These are phyloP conservation scores for Aspergillus sp. DNA, from an alignment of 2,329 filamentous ascomycete genomes.

Conservation along the genomic window DNA sequence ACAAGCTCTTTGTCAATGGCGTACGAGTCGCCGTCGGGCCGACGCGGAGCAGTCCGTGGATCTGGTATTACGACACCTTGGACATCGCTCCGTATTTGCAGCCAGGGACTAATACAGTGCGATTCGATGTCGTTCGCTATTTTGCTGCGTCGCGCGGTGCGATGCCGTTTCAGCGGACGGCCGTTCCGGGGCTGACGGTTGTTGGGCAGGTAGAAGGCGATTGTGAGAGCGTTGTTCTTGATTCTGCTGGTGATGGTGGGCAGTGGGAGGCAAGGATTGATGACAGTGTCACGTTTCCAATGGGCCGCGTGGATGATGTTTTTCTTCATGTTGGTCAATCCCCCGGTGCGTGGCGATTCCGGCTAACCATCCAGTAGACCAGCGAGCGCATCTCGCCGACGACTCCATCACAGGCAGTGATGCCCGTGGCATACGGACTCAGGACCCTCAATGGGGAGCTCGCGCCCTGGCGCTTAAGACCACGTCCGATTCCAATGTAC, in stretches of 20 bases:
- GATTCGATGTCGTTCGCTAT: slow-evolving; percentile 33
- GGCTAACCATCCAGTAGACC: slow-evolving; percentile 20
- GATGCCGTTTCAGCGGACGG: slow-evolving; percentile 36
- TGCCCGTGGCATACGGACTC: slow-evolving; percentile 34
- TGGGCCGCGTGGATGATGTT: slow-evolving; percentile 41
- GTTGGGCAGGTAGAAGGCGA: slow-evolving; percentile 27
- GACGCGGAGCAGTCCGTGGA: slow-evolving; percentile 38
- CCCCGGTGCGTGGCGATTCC: background rate
- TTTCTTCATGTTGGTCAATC: slow-evolving; percentile 44
- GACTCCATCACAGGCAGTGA: background rate
- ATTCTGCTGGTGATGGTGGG: slow-evolving; percentile 1
- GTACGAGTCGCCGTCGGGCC: slow-evolving; percentile 43
- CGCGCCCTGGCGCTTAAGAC: slow-evolving; percentile 44
- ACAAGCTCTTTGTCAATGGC: slow-evolving; percentile 49
- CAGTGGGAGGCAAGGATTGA: slow-evolving; percentile 28
- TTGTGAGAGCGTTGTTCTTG: slow-evolving; percentile 19
- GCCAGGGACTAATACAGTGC: slow-evolving; percentile 28
- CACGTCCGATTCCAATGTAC: slow-evolving; percentile 44
- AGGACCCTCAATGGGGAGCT: slow-evolving; percentile 46
- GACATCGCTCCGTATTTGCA: slow-evolving; percentile 32
- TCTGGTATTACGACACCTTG: slow-evolving; percentile 40
- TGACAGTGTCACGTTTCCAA: slow-evolving; percentile 28
- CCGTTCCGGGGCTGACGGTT: slow-evolving; percentile 34
- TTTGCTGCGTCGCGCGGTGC: slow-evolving; percentile 33
- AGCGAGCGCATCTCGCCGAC: slow-evolving; percentile 27